Conservation (phyloP, 148 eudicot species). For the Cornus controversa region DNA sequence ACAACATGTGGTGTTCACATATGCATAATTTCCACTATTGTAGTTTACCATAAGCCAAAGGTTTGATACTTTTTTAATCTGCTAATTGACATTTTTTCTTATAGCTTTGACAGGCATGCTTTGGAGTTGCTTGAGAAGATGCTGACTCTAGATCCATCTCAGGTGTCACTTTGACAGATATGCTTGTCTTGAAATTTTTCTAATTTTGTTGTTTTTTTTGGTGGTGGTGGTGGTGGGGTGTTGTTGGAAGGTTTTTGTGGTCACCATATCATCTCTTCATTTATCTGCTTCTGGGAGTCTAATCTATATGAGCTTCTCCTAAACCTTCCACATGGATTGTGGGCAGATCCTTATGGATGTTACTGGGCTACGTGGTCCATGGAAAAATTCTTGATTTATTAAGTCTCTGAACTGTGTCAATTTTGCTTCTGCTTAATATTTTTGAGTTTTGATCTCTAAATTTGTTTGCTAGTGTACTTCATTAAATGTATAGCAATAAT, state of each 20-base stretch:
- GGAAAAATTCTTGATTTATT: neutral
- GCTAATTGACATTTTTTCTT: neutral
- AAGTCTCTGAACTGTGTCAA: neutral
- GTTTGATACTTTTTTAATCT: neutral
- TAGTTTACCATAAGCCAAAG: neutral
- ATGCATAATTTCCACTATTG: neutral
- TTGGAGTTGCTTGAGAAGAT: constrained; percentile 81
- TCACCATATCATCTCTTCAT: neutral
- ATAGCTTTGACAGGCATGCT: constrained; percentile 87
- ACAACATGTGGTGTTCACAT: neutral
- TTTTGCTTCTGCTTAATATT: neutral
- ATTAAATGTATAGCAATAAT: neutral
- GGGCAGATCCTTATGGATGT: neutral
- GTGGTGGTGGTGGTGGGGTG: neutral
- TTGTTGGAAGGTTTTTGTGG: too few relatives aligned
- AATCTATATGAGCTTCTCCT: neutral
- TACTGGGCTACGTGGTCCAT: neutral
- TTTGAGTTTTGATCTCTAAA: neutral
- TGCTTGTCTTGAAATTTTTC: neutral
- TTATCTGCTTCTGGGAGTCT: neutral
- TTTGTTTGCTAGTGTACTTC: neutral
- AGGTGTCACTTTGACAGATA: constrained; percentile 37
- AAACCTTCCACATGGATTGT: neutral
- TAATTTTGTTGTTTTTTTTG: neutral
- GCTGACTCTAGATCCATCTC: constrained; percentile 88